phyloP scores from a whole-genome alignment of 371 early-diverging fungal genomes.

The Mucor irregularis region DNA sequence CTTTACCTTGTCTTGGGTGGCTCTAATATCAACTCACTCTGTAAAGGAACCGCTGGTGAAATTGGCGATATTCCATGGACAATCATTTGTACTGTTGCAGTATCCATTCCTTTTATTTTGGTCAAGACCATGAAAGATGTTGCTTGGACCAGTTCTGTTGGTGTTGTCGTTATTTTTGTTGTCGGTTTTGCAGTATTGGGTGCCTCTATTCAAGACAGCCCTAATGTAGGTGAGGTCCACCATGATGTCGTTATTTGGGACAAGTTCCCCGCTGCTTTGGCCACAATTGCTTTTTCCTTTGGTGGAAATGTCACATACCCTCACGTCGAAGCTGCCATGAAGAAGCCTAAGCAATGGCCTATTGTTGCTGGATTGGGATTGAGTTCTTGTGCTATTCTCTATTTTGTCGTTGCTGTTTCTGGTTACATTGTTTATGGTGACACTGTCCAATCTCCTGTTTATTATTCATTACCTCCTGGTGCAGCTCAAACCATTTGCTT shows the following conservation, averaged over 20 bases:
- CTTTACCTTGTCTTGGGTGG: conserved; percentile 61
- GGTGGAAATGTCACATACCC: conserved; percentile 85
- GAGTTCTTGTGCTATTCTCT: conserved; percentile 71
- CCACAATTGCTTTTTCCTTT: conserved; percentile 75
- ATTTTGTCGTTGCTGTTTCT: conserved; percentile 72
- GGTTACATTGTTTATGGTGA: conserved; percentile 86
- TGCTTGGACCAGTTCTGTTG: conserved; percentile 64
- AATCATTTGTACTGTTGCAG: conserved; percentile 59
- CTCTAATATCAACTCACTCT: conserved; percentile 44
- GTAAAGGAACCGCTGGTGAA: conserved; percentile 38
- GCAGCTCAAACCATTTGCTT: conserved; percentile 57
- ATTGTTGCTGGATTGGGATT: conserved; percentile 69
- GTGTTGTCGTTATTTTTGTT: conserved; percentile 52
- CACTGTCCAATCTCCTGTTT: conserved; percentile 68
- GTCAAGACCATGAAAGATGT: conserved; percentile 66
- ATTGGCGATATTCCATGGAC: conserved; percentile 58
- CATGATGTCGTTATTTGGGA: conserved; percentile 53
- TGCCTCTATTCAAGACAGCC: conserved; percentile 36
- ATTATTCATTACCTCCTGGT: conserved; percentile 69
- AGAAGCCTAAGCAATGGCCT: conserved; percentile 74
- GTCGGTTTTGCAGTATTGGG: conserved; percentile 47
- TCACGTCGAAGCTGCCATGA: conserved; percentile 87
- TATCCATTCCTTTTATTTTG: conserved; percentile 55
- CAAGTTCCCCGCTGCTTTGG: conserved; percentile 58
- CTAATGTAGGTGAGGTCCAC: conserved; percentile 19